Evolutionary conservation across 2,329 filamentous ascomycete genomes (phyloP), one percentile per base, ranked within the genome.

Genomic region (Fusarium caatingaense): DNA sequence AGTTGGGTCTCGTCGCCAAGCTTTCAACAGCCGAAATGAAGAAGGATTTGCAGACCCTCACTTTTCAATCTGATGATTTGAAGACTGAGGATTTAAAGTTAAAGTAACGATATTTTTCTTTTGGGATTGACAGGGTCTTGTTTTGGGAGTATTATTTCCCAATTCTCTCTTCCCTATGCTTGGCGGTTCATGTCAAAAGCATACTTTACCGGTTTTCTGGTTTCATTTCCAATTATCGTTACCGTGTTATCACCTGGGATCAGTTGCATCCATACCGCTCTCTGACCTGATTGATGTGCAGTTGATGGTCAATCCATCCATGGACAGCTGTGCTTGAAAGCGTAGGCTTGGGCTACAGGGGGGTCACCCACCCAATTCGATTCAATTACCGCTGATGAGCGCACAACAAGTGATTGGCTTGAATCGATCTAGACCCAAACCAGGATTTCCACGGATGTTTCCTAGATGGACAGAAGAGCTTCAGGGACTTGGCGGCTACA

Each of bases 11-110:
- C 60, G 47, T 50, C 59, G 67, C 68, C 44, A 73, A 72, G 70
- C 68, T 68, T 68, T 65, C 49, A 56, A 64, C 59, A 74, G 68
- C 72, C 72, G 72, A 73, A 61, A 73, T 74, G 71, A 72, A 48
- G 30, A 46, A 54, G 41, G 30, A 28, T 54, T 49, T 41, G 49
- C 32, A 50, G 54, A 50, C 47, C 56, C 44, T 48, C 25, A 49
- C 45, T 30, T 50, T 41, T 63, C 13, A 42, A 41, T 27, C 10
- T 53, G 15, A n/a, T 58, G 48, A 48, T 65, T 44, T 32, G 48
- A 34, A 56, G 49, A 63, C 50, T 63, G 45, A 46, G 28, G 45
- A 58, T 69, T 66, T 70, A 69, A 25, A 66, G 56, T 67, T 70
- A 59, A 18, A 25, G 42, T 45, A 45, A 45, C 42, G 23, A 45